A percentile compares a stretch with the other conserved stretches of the same genome.
Evolutionary conservation across 345 rosid species (phyloP).

Genomic region (Odontarrhena argentea): DNA sequence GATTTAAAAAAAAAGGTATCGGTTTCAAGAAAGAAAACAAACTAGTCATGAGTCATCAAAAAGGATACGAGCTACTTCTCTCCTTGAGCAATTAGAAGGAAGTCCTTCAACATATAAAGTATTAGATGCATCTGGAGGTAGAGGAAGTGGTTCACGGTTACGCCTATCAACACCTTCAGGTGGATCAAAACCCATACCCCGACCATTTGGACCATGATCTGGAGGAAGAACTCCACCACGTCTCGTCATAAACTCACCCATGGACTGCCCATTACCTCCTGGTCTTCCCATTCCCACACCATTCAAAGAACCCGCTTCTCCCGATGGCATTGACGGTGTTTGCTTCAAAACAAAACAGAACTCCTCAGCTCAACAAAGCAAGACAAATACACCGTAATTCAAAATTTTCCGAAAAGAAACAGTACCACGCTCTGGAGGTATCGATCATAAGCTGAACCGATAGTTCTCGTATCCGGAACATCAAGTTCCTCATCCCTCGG

Average conservation of each 20-base stretch:
- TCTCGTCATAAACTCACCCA: conserved; percentile 46
- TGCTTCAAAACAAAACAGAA: conserved; percentile 52
- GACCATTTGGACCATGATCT: conserved; percentile 56
- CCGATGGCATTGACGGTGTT: conserved; percentile 56
- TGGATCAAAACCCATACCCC: conserved; percentile 48
- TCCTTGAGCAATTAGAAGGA: conserved; percentile 71
- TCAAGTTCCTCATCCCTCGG: conserved; percentile 60
- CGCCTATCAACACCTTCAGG: conserved; percentile 55
- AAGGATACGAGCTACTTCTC: conserved; percentile 95
- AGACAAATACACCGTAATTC: neutral
- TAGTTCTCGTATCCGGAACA: conserved; percentile 67
- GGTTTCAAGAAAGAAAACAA: neutral
- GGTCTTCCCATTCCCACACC: conserved; percentile 54
- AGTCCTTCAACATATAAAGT: conserved; percentile 88
- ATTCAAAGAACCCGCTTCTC: conserved; percentile 56
- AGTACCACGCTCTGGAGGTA: conserved; percentile 74
- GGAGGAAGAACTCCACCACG: conserved; percentile 50
- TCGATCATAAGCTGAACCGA: conserved; percentile 84
- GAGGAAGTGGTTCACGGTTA: conserved; percentile 56
- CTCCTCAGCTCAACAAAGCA: conserved; percentile 25
- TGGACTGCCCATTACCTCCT: conserved; percentile 43
- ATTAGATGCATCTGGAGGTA: conserved; percentile 85
- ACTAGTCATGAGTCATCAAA: conserved; percentile 5
- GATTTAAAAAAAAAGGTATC: neutral
- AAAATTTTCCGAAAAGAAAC: neutral